These are phyloP conservation scores for Bothriochloa decipiens DNA, from an alignment of 176 grass and related monocot genomes.

Conservation along the genomic window DNA sequence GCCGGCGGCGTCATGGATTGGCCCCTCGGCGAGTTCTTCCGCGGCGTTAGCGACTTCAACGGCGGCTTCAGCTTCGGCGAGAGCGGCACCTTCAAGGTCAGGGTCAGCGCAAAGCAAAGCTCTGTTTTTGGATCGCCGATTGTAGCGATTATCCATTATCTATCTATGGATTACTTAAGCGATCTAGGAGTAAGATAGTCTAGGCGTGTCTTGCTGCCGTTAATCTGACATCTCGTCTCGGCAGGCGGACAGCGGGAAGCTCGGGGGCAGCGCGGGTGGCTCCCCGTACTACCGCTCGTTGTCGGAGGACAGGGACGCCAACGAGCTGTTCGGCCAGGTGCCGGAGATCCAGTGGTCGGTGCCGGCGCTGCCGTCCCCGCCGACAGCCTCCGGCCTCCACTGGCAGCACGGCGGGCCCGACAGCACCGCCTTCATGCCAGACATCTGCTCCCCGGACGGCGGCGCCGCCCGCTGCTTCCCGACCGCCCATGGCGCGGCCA, in stretches of 20 bases:
- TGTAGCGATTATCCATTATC: too few species aligned
- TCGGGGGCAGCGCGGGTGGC: conserved; percentile 68
- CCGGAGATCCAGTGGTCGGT: conserved; percentile 66
- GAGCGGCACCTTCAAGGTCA: conserved; percentile 68
- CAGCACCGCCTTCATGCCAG: conserved; percentile 43
- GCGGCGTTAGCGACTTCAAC: conserved; percentile 60
- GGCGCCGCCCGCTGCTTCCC: conserved; percentile 31
- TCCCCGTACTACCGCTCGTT: conserved; percentile 57
- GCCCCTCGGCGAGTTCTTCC: conserved; percentile 79
- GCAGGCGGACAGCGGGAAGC: conserved; percentile 81
- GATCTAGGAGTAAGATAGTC: too few species aligned
- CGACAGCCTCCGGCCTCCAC: conserved; percentile 62
- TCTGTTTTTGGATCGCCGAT: conserved; percentile 2
- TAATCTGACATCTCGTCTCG: background rate
- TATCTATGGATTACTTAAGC: too few species aligned
- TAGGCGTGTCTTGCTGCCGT: too few species aligned
- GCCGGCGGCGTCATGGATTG: conserved; percentile 59
- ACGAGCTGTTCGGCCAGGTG: conserved; percentile 62
- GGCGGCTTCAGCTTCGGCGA: conserved; percentile 62
- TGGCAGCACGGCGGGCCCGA: conserved; percentile 37
- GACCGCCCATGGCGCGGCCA: background rate
- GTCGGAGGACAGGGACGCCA: conserved; percentile 49
- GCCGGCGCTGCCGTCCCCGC: conserved; percentile 56
- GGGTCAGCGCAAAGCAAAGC: background rate
- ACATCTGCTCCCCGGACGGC: conserved; percentile 48